Base-by-base conservation (phyloP, 176 grass and related monocot genomes). In the Tillandsia leiboldiana region DNA sequence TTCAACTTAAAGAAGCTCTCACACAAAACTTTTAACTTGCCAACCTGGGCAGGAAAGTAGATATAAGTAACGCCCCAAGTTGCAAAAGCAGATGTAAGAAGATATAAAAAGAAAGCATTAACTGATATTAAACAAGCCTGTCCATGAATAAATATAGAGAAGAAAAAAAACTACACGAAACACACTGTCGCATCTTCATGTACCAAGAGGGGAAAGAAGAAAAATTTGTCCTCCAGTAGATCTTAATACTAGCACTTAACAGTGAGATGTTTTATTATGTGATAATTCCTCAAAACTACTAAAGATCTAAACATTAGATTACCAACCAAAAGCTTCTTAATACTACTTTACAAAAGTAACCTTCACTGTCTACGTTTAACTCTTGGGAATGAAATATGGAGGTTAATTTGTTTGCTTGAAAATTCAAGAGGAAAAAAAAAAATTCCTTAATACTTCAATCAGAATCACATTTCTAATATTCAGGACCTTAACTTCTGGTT, bases 1-100 rank as follows among this genome's bases (percentile, higher is more conserved):
- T 88, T 93, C 61, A 99, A 80, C 69, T 99, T 99, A 69, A 99
- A 93, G 77, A 99, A 99, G 18, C 80, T 88, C 64, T 99, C 84
- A 26, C 94, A 90, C 13, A 99, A 67, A 51, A 79, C 81, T 77
- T 93, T 99, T 13, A 93, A 78, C 77, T 86, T 99, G 9, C 89
- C 89, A 9, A 99, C 63, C 94, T 96, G 74, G 9, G 56, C 7
- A 64, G 13, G 57, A 69, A 33, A 15, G 2, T 1, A 11, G 48
- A 59, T 11, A 33, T 26, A 9, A 58, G 70, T 58, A 57, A 42
- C 22, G 51, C 24, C 17, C 24, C 9, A 12, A 42, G 20, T 29
- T 2, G 23, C 23, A 24, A 24, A 24, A 24, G 23, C 23, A 24
- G 23, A 24, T 24, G 23, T 24, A 24, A 24, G 23, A 24, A 24